Percentiles rank a stretch among this genome's conserved stretches.
These are phyloP conservation scores for Purpureocillium lavendulum DNA, from an alignment of 2,329 filamentous ascomycete genomes.

Conservation along the genomic window DNA sequence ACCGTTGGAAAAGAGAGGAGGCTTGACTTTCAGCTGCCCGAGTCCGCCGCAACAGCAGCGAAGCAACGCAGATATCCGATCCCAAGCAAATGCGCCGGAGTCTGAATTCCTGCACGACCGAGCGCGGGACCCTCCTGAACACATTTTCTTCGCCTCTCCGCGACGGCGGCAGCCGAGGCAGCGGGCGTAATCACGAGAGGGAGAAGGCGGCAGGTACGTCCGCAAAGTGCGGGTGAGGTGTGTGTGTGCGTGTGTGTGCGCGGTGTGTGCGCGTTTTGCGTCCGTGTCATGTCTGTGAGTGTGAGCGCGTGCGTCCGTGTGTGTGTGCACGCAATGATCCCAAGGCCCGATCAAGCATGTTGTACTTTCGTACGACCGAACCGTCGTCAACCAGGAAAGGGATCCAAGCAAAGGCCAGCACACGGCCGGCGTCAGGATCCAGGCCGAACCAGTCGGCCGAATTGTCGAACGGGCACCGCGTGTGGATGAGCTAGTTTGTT, in stretches of 20 bases:
- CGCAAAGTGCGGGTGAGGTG: no score
- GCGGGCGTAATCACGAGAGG: constrained; percentile 15
- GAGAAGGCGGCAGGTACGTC: constrained; percentile 3
- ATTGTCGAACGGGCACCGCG: no score
- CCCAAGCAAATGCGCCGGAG: no score
- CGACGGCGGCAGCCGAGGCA: constrained; percentile 6
- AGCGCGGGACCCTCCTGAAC: no score
- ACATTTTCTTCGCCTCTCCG: no score
- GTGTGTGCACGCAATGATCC: constrained; percentile 10
- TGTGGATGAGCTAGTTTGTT: no score
- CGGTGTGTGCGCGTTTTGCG: background rate
- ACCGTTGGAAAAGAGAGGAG: constrained; percentile 11
- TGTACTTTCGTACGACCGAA: background rate
- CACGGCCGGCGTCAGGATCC: background rate
- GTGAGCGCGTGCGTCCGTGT: background rate
- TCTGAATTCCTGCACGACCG: no score
- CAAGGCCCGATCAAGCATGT: constrained; percentile 4
- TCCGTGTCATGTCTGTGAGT: no score
- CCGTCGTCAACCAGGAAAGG: background rate
- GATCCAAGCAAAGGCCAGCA: constrained; percentile 2
- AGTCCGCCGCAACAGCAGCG: no score
- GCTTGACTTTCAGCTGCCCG: no score
- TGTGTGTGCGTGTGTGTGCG: background rate
- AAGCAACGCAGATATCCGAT: no score
- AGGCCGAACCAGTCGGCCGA: background rate